phyloP scores from a whole-genome alignment of 1,284 basidiomycete genomes.

The Trichosporon asahii region DNA sequence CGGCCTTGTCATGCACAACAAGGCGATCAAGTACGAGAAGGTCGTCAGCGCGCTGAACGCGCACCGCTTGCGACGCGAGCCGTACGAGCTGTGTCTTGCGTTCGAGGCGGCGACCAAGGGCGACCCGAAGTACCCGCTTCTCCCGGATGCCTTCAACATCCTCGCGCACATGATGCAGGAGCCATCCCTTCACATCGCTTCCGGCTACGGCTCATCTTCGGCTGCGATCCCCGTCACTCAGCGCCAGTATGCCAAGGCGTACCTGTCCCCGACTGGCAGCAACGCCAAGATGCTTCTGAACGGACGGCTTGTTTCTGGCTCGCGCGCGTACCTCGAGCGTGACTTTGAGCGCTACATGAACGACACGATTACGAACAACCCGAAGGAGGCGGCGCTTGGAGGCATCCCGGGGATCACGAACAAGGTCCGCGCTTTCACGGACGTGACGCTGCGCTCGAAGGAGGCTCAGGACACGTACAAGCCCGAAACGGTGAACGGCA shows the following conservation, averaged over 20 bases:
- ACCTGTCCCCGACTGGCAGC: slow-evolving; percentile 40
- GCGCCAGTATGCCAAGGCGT: slow-evolving; percentile 55
- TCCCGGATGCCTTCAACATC: slow-evolving; percentile 49
- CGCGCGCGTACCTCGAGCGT: slow-evolving; percentile 58
- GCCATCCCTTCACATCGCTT: slow-evolving; percentile 48
- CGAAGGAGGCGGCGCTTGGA: slow-evolving; percentile 81
- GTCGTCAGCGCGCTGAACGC: slow-evolving; percentile 62
- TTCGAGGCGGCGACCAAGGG: slow-evolving; percentile 40
- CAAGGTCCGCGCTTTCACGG: slow-evolving; percentile 80
- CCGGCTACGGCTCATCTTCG: slow-evolving; percentile 23
- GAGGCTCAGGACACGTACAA: slow-evolving; percentile 78
- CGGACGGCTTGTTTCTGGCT: slow-evolving; percentile 42
- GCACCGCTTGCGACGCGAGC: slow-evolving; percentile 38
- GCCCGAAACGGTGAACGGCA: slow-evolving; percentile 79
- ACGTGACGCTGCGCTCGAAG: slow-evolving; percentile 59
- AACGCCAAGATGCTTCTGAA: slow-evolving; percentile 31
- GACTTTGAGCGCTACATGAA: slow-evolving; percentile 80
- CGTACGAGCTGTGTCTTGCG: slow-evolving; percentile 38
- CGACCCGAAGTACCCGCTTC: slow-evolving; percentile 49
- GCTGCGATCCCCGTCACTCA: slow-evolving; percentile 38
- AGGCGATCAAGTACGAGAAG: slow-evolving; percentile 92
- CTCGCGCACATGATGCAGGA: slow-evolving; percentile 55
- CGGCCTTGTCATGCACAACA: slow-evolving; percentile 65
- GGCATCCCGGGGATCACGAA: slow-evolving; percentile 87
- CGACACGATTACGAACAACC: slow-evolving; percentile 74